phyloP scores from a whole-genome alignment of 768 basidiomycete species.

The Lepiota brunneoincarnata region DNA sequence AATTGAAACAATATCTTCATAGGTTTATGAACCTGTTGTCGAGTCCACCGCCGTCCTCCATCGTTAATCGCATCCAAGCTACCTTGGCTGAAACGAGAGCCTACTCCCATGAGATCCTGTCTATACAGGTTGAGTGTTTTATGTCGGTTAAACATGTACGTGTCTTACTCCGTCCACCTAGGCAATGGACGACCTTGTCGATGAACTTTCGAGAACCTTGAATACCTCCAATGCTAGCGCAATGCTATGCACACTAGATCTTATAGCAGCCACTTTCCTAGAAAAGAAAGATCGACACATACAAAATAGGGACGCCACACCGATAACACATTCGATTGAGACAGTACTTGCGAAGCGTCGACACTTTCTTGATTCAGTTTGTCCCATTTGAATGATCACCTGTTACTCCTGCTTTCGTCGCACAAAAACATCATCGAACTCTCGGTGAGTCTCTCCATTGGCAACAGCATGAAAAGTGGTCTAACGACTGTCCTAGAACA shows the following conservation, averaged over 20 bases:
- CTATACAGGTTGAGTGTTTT: constrained; percentile 8
- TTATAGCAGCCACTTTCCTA: constrained; percentile 38
- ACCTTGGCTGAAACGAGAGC: neutral
- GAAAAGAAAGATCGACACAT: constrained; percentile 24
- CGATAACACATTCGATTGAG: neutral
- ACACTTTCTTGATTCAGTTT: neutral
- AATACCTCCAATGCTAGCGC: neutral
- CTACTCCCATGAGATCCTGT: constrained; percentile 3
- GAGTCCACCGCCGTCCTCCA: constrained; percentile 14
- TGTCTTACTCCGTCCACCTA: constrained; percentile 7
- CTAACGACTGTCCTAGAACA: neutral
- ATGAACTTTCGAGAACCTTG: constrained; percentile 1
- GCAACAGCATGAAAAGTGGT: too few relatives aligned
- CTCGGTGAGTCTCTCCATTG: neutral
- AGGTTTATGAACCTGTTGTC: constrained; percentile 18
- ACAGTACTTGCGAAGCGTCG: neutral
- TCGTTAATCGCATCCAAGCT: constrained; percentile 1
- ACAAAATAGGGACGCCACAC: neutral
- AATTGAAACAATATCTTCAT: constrained; percentile 11
- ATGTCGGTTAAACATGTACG: neutral
- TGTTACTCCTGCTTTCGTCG: neutral
- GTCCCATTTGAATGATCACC: neutral
- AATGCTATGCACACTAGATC: constrained; percentile 38
- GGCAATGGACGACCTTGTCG: constrained; percentile 7
- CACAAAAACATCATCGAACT: neutral